Evolutionary conservation across 192 early-diverging fungal species (phyloP).

Genomic region (Thoreauomyces humboldtii): DNA sequence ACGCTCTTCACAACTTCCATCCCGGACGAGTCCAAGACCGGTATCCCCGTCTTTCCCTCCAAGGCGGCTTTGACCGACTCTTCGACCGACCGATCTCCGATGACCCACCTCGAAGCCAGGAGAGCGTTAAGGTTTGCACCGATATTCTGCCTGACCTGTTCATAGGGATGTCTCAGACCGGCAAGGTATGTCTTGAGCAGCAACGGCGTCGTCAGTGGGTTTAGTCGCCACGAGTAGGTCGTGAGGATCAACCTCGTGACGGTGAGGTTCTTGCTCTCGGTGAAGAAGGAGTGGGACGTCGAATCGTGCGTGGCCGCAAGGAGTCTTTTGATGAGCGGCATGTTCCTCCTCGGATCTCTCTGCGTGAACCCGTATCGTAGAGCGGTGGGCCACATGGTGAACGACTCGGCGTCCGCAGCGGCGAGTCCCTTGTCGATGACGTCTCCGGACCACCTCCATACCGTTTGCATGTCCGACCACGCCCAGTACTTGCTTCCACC

Average conservation of each 20-base stretch:
- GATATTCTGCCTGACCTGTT: conserved; percentile 81
- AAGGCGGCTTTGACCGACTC: conserved; percentile 13
- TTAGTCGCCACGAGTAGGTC: conserved; percentile 69
- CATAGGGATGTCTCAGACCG: conserved; percentile 76
- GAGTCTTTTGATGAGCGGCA: conserved; percentile 69
- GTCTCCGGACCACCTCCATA: conserved; percentile 75
- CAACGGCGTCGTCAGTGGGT: conserved; percentile 24
- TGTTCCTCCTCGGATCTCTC: conserved; percentile 79
- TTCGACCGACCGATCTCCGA: conserved; percentile 17
- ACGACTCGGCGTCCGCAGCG: conserved; percentile 68
- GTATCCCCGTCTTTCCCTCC: background rate
- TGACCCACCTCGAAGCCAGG: conserved; percentile 16
- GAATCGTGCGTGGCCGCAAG: conserved; percentile 63
- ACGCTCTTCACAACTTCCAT: background rate
- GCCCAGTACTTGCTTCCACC: conserved; percentile 89
- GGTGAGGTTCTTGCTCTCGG: conserved; percentile 77
- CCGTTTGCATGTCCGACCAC: conserved; percentile 27
- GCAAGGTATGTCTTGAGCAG: conserved; percentile 53
- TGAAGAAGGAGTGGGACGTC: conserved; percentile 78
- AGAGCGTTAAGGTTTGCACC: conserved; percentile 57
- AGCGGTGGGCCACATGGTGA: conserved; percentile 73
- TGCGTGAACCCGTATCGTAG: conserved; percentile 60
- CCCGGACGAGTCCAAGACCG: background rate
- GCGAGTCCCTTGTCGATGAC: conserved; percentile 61
- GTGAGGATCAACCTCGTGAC: conserved; percentile 61